A percentile compares a stretch with the other conserved stretches of the same genome.
Conservation (phyloP, 768 basidiomycete species). For the Termitomyces sp. region DNA sequence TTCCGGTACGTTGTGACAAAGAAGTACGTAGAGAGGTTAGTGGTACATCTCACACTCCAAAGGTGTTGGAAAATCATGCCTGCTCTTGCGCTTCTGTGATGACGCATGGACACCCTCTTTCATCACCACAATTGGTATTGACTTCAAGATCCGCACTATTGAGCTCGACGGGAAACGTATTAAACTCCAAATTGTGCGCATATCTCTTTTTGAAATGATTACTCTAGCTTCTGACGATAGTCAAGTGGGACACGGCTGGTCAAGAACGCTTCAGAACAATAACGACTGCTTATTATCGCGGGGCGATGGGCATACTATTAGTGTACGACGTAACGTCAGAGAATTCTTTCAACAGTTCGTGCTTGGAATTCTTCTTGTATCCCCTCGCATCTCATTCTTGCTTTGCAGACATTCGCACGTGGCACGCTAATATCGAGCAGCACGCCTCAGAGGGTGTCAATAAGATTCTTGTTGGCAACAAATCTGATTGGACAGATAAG, state of each 20-base stretch:
- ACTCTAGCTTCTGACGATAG: slow-evolving; percentile 5
- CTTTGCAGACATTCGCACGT: slow-evolving; percentile 86
- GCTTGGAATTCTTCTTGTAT: background rate
- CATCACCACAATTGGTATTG: slow-evolving; percentile 98
- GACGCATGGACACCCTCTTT: slow-evolving; percentile 99
- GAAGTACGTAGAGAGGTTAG: background rate
- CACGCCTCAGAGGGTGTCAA: slow-evolving; percentile 98
- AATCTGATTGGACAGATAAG: slow-evolving; percentile 98
- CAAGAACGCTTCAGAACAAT: slow-evolving; percentile 99
- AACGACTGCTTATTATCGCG: slow-evolving; percentile 98
- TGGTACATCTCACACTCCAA: slow-evolving; percentile 6
- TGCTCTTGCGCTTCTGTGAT: slow-evolving; percentile 96
- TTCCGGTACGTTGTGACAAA: slow-evolving; percentile 54
- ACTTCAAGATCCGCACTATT: slow-evolving; percentile 99
- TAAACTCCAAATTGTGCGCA: slow-evolving; percentile 94
- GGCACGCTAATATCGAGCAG: slow-evolving; percentile 97
- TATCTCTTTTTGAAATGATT: background rate
- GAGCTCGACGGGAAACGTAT: slow-evolving; percentile 97
- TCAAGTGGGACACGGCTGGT: slow-evolving; percentile 97
- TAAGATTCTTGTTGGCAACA: slow-evolving; percentile 99
- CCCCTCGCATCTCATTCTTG: slow-evolving; percentile 1
- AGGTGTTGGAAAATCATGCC: slow-evolving; percentile 96
- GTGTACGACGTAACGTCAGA: slow-evolving; percentile 99
- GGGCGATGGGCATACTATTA: slow-evolving; percentile 96
- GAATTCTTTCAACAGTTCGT: slow-evolving; percentile 90